Conservation (phyloP, 805 yeast genomes). For the Saturnispora mendoncae region DNA sequence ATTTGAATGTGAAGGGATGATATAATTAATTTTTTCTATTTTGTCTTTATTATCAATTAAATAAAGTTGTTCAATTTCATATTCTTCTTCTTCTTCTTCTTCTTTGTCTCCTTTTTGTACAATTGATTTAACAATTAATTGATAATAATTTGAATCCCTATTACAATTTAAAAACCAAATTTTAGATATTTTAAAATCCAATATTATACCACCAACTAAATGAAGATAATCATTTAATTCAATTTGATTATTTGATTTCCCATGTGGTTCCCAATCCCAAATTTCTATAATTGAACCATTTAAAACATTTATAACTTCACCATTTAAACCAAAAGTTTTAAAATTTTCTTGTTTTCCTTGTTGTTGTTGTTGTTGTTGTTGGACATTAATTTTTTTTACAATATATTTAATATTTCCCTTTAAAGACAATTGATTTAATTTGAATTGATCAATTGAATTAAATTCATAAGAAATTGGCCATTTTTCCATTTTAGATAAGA, state of each 20-base stretch:
- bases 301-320: slow-evolving; percentile 29
- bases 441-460: no score
- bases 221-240: neutral
- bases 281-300: slow-evolving; percentile 27
- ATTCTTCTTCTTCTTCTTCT: no score
- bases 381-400: neutral
- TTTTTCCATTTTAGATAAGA: neutral
- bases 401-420: neutral
- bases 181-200: neutral
- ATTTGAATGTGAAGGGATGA: neutral
- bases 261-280: slow-evolving; percentile 33
- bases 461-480: no score
- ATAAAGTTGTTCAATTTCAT: no score
- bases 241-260: neutral
- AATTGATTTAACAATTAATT: neutral
- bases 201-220: neutral
- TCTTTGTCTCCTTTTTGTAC: no score
- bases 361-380: neutral
- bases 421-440: no score
- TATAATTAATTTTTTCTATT: neutral
- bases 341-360: no score
- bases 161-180: neutral
- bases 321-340: slow-evolving; percentile 20
- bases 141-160: slow-evolving; percentile 1
- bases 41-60: neutral